Evolutionary conservation across 2,329 filamentous ascomycete species (phyloP).

Genomic region (Botrytis paeoniae): DNA sequence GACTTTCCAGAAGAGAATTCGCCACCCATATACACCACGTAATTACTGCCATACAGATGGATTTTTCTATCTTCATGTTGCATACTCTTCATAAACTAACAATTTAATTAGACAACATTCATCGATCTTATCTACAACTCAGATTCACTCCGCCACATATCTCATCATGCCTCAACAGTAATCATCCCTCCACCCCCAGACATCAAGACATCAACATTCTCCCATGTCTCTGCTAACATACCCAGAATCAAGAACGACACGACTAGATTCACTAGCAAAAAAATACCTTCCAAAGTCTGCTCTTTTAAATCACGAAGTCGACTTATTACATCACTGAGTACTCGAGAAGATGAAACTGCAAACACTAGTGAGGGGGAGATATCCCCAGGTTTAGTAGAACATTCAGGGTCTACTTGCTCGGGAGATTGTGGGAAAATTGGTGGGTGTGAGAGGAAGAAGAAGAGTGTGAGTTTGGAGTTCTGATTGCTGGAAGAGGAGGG

Average conservation of each 20-base stretch:
- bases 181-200: neutral
- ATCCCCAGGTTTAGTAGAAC: too few species aligned
- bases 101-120: neutral
- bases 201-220: neutral
- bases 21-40: neutral
- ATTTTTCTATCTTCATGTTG: accelerated
- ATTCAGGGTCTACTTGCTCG: neutral
- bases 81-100: neutral
- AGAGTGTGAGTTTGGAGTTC: conserved; percentile 5
- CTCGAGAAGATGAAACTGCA: neutral
- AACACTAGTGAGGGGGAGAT: neutral
- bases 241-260: neutral
- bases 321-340: neutral
- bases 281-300: neutral
- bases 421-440: neutral
- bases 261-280: neutral
- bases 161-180: conserved; percentile 6
- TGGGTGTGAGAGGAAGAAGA: neutral
- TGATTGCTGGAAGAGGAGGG: neutral
- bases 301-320: neutral
- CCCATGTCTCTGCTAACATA: neutral
- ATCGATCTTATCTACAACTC: neutral
- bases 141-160: neutral
- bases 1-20: neutral
- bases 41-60: too few species aligned